Evolutionary conservation across 176 grass and related monocot species (phyloP).

Genomic region (Cocos nucifera): DNA sequence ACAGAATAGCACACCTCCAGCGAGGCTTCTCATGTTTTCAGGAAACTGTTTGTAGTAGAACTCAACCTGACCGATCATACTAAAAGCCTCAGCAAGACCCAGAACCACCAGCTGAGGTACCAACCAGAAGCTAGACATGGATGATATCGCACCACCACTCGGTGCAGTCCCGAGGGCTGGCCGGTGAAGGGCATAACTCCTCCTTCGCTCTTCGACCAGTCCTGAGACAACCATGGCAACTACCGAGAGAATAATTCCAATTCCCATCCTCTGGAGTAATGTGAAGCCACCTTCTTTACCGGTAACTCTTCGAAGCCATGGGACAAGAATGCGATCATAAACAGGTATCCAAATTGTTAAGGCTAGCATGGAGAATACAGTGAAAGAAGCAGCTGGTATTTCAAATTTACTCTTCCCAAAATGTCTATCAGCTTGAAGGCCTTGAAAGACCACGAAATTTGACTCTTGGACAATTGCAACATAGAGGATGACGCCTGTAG

Average conservation of each 20-base stretch:
- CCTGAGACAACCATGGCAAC: constrained; percentile 39
- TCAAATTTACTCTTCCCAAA: constrained; percentile 23
- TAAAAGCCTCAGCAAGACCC: constrained; percentile 59
- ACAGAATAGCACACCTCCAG: constrained; percentile 43
- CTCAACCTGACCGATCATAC: constrained; percentile 57
- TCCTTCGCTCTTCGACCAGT: constrained; percentile 24
- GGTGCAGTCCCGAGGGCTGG: background rate
- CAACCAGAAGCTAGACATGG: constrained; percentile 46
- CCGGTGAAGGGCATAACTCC: constrained; percentile 11
- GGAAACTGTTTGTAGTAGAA: constrained; percentile 81
- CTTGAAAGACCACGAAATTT: constrained; percentile 55
- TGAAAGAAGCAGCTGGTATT: constrained; percentile 45
- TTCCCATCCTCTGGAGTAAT: constrained; percentile 63
- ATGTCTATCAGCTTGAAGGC: constrained; percentile 42
- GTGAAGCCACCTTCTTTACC: constrained; percentile 44
- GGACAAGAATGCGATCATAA: constrained; percentile 49
- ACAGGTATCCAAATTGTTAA: constrained; percentile 56
- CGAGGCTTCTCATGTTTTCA: constrained; percentile 76
- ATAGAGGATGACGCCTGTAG: constrained; percentile 44
- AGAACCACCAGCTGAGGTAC: constrained; percentile 45
- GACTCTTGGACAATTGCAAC: constrained; percentile 31
- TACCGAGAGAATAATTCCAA: constrained; percentile 43
- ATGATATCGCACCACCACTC: constrained; percentile 13
- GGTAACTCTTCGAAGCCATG: constrained; percentile 24
- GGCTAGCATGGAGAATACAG: constrained; percentile 54